Conservation (phyloP, 768 basidiomycete species). For the Pisolithus marmoratus region DNA sequence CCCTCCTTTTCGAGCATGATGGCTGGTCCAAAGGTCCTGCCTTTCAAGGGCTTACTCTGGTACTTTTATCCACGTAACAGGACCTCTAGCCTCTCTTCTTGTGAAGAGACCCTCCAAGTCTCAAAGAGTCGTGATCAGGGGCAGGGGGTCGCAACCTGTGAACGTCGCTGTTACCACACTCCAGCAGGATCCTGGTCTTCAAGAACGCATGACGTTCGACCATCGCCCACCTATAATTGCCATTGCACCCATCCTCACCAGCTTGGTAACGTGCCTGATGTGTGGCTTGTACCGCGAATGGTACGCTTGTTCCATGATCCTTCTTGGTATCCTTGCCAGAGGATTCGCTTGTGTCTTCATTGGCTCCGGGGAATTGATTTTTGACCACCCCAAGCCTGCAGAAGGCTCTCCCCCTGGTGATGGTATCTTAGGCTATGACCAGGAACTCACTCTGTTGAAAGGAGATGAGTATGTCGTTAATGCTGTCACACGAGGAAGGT, state of each 20-base stretch:
- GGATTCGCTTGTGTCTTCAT: slow-evolving; percentile 20
- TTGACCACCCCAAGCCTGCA: not conserved
- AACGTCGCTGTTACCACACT: slow-evolving; percentile 13
- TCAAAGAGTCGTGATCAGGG: not conserved
- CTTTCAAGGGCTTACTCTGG: slow-evolving; percentile 15
- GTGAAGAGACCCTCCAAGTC: slow-evolving; percentile 3
- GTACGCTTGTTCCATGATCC: too few relatives aligned
- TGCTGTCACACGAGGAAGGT: not conserved
- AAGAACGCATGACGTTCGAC: not conserved
- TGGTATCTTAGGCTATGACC: too few relatives aligned
- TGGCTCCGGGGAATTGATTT: slow-evolving; percentile 15
- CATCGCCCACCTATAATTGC: slow-evolving; percentile 4
- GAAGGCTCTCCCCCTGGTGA: too few relatives aligned
- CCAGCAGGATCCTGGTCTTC: not conserved
- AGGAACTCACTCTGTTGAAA: too few relatives aligned
- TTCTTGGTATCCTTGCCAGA: slow-evolving; percentile 22
- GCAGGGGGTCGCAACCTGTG: slow-evolving; percentile 5
- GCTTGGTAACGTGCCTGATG: slow-evolving; percentile 5
- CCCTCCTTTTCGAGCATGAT: too few relatives aligned
- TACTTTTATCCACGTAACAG: slow-evolving; percentile 11
- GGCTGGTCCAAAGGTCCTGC: slow-evolving; percentile 10
- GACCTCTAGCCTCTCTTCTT: slow-evolving; percentile 16
- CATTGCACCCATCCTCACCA: not conserved
- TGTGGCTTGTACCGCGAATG: slow-evolving; percentile 5
- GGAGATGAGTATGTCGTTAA: not conserved